Percentiles rank a stretch among this genome's conserved stretches.
Conservation (phyloP, 1,284 basidiomycete species). For the Fomitopsis palustris region DNA sequence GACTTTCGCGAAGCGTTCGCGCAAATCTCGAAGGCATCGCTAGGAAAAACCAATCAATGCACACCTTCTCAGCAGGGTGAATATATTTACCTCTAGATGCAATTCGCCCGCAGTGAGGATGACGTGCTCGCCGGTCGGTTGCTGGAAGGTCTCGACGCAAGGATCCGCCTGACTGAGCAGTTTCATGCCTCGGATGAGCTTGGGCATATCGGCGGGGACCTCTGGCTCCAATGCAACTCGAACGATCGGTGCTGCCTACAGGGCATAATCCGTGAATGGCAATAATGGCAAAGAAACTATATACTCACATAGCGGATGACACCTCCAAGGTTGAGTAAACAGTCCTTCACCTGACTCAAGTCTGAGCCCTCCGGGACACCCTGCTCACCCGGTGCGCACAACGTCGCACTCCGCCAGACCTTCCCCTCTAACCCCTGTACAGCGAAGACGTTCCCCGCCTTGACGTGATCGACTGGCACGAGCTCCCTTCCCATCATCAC, state of each 20-base stretch:
- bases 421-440: slow-evolving; percentile 88
- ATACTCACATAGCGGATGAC: slow-evolving; percentile 64
- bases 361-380: slow-evolving; percentile 39
- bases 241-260: slow-evolving; percentile 85
- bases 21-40: slow-evolving; percentile 93
- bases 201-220: slow-evolving; percentile 90
- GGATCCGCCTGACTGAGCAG: slow-evolving; percentile 95
- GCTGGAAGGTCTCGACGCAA: slow-evolving; percentile 95
- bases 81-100: slow-evolving; percentile 79
- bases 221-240: slow-evolving; percentile 92
- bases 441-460: slow-evolving; percentile 96
- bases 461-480: slow-evolving; percentile 77
- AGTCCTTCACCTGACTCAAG: slow-evolving; percentile 41
- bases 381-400: slow-evolving; percentile 64
- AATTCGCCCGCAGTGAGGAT: slow-evolving; percentile 96
- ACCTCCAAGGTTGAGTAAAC: slow-evolving; percentile 82
- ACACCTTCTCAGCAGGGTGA: no score
- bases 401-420: slow-evolving; percentile 88
- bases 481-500: slow-evolving; percentile 99
- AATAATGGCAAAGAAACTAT: background rate
- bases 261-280: slow-evolving; percentile 3
- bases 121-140: slow-evolving; percentile 97
- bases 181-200: slow-evolving; percentile 84
- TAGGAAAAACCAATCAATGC: slow-evolving; percentile 28
- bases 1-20: slow-evolving; percentile 92